Conservation (phyloP, 768 basidiomycete species). For the Macrolepiota albuminosa region DNA sequence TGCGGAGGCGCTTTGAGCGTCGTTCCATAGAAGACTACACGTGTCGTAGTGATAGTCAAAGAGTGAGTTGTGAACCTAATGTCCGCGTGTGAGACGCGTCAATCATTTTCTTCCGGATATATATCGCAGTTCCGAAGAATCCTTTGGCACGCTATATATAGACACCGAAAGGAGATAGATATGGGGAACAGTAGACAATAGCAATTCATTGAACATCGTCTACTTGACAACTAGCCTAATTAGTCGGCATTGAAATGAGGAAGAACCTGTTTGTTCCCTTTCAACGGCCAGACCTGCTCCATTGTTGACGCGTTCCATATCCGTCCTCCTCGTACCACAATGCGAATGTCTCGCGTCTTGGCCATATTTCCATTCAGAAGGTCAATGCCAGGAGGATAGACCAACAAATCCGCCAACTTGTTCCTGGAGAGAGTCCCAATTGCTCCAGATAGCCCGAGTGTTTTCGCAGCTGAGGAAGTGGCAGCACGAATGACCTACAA, state of each 20-base stretch:
- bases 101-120: background rate
- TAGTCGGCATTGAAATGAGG: constrained; percentile 57
- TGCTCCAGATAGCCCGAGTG: constrained; percentile 57
- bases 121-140: background rate
- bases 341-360: constrained; percentile 44
- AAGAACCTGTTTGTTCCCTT: constrained; percentile 46
- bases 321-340: constrained; percentile 64
- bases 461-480: constrained; percentile 58
- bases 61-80: background rate
- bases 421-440: constrained; percentile 59
- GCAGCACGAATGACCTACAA: constrained; percentile 62
- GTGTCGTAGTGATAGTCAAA: background rate
- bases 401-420: constrained; percentile 67
- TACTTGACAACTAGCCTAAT: background rate
- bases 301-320: constrained; percentile 65
- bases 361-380: constrained; percentile 49
- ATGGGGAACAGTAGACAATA: background rate
- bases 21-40: background rate
- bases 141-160: background rate
- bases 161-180: background rate
- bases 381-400: constrained; percentile 60
- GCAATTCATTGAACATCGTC: background rate
- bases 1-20: background rate
- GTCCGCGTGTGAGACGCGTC: background rate
- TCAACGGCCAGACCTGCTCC: constrained; percentile 69